These are phyloP conservation scores for Beta macrorhiza DNA, from an alignment of 179 eudicot species.

Conservation along the genomic window DNA sequence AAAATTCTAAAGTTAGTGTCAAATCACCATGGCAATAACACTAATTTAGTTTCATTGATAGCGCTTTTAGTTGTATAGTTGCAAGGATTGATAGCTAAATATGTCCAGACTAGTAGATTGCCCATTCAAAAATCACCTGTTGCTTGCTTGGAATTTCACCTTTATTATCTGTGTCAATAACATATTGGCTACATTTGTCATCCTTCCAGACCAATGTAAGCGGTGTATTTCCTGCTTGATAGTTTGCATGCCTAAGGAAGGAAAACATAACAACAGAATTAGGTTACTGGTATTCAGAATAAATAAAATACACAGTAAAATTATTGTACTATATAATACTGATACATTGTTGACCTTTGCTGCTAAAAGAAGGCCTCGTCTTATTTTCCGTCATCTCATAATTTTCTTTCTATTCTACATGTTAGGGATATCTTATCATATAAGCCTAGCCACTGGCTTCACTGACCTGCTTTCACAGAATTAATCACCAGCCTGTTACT, in stretches of 20 bases:
- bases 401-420: not conserved
- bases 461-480: no score
- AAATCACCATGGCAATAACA: not conserved
- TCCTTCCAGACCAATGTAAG: slow-evolving; percentile 93
- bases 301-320: not conserved
- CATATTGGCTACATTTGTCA: slow-evolving; percentile 85
- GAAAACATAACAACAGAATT: not conserved
- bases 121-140: slow-evolving; percentile 46
- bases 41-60: not conserved
- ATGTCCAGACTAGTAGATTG: not conserved
- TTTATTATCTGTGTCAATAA: slow-evolving; percentile 81
- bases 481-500: no score
- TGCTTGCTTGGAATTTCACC: slow-evolving; percentile 79
- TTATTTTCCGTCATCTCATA: not conserved
- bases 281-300: not conserved
- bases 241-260: slow-evolving; percentile 76
- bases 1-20: not conserved
- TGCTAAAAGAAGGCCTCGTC: not conserved
- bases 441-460: no score
- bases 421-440: not conserved
- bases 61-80: not conserved
- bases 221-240: slow-evolving; percentile 95
- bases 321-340: not conserved
- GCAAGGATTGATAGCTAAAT: not conserved
- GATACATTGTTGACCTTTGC: not conserved